Conservation (phyloP, 2,329 filamentous ascomycete genomes). For the Trichoderma hamatum region DNA sequence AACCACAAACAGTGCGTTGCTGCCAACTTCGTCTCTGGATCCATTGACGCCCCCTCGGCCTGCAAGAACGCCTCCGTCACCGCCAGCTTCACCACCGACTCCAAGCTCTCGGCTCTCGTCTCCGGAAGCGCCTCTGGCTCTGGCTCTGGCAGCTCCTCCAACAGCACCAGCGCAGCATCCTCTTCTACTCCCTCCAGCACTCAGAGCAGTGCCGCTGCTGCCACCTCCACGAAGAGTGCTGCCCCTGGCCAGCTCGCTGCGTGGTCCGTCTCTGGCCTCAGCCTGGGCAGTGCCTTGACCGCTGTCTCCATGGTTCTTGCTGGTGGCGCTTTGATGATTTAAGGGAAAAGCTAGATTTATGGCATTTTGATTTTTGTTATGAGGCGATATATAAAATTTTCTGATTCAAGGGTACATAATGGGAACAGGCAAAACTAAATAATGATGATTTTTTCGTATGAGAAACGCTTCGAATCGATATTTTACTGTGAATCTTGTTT, state of each 20-base stretch:
- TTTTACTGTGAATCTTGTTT: not conserved
- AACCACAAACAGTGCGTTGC: constrained; percentile 50
- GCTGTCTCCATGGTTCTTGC: constrained; percentile 36
- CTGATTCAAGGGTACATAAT: constrained; percentile 5
- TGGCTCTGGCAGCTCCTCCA: constrained; percentile 20
- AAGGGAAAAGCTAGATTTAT: not conserved
- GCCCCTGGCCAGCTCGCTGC: constrained; percentile 34
- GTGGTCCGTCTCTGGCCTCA: constrained; percentile 31
- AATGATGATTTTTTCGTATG: not conserved
- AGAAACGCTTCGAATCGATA: not conserved
- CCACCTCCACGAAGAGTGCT: constrained; percentile 32
- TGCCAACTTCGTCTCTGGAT: constrained; percentile 57
- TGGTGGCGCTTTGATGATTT: constrained; percentile 38
- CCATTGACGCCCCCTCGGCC: constrained; percentile 36
- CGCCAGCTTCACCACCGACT: constrained; percentile 39
- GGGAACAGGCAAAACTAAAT: not conserved
- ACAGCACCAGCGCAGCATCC: constrained; percentile 17
- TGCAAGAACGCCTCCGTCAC: constrained; percentile 44
- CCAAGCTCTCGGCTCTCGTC: constrained; percentile 42
- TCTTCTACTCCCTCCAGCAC: constrained; percentile 28
- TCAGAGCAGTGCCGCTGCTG: constrained; percentile 30
- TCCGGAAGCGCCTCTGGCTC: constrained; percentile 5
- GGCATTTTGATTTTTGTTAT: not conserved
- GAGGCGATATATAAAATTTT: constrained; percentile 4
- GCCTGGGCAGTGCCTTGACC: constrained; percentile 33